Evolutionary conservation across 306 rosid genomes (phyloP).

Genomic region (Adenanthera pavonina): DNA sequence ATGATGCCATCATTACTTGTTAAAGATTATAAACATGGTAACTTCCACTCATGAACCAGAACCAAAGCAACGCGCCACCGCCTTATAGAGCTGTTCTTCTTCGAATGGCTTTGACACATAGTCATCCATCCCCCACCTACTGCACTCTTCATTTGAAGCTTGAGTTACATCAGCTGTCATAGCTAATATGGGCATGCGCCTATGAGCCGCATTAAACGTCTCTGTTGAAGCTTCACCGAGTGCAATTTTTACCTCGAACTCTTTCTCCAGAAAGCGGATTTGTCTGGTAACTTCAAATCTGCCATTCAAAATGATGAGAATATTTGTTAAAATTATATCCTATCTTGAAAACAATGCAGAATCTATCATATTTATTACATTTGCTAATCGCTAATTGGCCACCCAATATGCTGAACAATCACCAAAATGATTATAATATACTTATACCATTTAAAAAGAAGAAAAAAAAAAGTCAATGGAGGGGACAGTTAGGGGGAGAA

Average conservation of each 20-base stretch:
- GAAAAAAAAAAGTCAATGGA: not conserved
- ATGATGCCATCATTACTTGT: not conserved
- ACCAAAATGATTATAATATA: not conserved
- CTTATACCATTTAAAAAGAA: not conserved
- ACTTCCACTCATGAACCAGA: conserved; percentile 44
- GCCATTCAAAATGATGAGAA: conserved; percentile 38
- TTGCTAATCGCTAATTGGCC: not conserved
- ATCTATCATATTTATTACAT: conserved; percentile 5
- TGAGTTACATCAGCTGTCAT: conserved; percentile 95
- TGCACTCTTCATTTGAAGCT: conserved; percentile 81
- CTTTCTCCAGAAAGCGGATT: conserved; percentile 65
- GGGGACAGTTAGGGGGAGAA: no score
- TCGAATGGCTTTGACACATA: conserved; percentile 91
- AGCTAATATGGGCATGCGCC: conserved; percentile 93
- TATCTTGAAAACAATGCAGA: conserved; percentile 31
- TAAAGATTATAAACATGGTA: conserved; percentile 23
- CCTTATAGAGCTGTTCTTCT: conserved; percentile 76
- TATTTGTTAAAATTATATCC: conserved; percentile 30
- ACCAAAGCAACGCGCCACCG: conserved; percentile 63
- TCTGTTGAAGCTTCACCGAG: conserved; percentile 62
- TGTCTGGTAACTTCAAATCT: conserved; percentile 82
- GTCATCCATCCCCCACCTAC: conserved; percentile 91
- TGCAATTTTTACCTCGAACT: conserved; percentile 64
- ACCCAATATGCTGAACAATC: not conserved
- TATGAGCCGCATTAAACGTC: conserved; percentile 55